Percentiles rank a stretch among this genome's conserved stretches.
phyloP scores from a whole-genome alignment of 352 stramenopile species.

The Phytophthora litchii region DNA sequence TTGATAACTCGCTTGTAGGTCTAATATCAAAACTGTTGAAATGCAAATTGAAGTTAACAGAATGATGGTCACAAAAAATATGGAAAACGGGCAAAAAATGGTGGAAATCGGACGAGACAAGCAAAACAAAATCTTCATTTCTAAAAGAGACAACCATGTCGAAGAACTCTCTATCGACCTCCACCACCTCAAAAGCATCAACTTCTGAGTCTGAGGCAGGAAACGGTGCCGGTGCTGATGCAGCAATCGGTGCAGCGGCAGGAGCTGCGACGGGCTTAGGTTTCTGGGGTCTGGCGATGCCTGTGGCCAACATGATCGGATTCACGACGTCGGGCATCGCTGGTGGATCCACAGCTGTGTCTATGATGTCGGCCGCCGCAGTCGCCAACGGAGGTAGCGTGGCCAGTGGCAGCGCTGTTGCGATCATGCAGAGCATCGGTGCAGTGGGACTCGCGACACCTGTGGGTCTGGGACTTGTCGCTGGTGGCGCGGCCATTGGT shows the following conservation, averaged over 20 bases:
- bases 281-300: conserved; percentile 32
- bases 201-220: background rate
- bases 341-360: conserved; percentile 44
- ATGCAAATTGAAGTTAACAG: conserved; percentile 7
- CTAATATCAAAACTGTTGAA: conserved; percentile 2
- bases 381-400: conserved; percentile 56
- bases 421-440: conserved; percentile 56
- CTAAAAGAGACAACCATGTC: conserved; percentile 1
- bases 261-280: conserved; percentile 28
- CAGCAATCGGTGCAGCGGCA: conserved; percentile 22
- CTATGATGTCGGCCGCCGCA: conserved; percentile 63
- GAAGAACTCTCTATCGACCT: background rate
- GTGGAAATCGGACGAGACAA: background rate
- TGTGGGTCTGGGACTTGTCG: conserved; percentile 34
- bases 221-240: background rate
- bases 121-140: background rate
- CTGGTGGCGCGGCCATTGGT: conserved; percentile 10
- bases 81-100: background rate
- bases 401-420: conserved; percentile 41
- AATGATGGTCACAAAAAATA: conserved; percentile 5
- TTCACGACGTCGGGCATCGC: conserved; percentile 51
- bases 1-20: too few relatives aligned
- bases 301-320: conserved; percentile 38
- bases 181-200: background rate
- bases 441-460: conserved; percentile 43